These are phyloP conservation scores for Dryas alaskensis DNA, from an alignment of 306 rosid species.

Conservation along the genomic window DNA sequence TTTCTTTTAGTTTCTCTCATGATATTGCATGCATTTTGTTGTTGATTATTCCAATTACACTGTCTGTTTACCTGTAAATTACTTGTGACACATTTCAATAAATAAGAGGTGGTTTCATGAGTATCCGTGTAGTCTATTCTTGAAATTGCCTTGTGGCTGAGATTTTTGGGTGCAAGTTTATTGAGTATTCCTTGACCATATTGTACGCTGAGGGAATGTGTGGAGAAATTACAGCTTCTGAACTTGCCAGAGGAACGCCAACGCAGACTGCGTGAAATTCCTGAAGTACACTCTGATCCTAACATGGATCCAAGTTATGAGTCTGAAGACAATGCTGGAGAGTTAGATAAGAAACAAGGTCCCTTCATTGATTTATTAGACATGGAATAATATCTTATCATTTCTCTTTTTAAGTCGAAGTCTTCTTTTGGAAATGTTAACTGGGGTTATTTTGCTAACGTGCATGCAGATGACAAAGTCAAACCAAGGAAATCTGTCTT, in stretches of 20 bases:
- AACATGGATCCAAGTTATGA: constrained; percentile 63
- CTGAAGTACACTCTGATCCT: constrained; percentile 71
- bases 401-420: constrained; percentile 13
- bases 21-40: constrained; percentile 5
- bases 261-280: constrained; percentile 61
- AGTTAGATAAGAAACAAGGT: constrained; percentile 64
- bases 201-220: constrained; percentile 61
- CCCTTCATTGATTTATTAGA: constrained; percentile 27
- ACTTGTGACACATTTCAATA: neutral
- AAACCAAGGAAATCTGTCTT: constrained; percentile 37
- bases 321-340: constrained; percentile 56
- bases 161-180: constrained; percentile 19
- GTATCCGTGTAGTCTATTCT: neutral
- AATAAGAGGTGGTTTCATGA: neutral
- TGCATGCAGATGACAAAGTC: constrained; percentile 56
- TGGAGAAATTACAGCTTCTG: constrained; percentile 70
- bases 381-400: neutral
- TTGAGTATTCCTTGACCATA: constrained; percentile 65
- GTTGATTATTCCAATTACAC: neutral
- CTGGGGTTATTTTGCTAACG: constrained; percentile 36
- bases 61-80: neutral
- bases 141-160: constrained; percentile 18
- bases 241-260: constrained; percentile 70
- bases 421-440: constrained; percentile 27
- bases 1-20: neutral